These are phyloP conservation scores for Murraya koenigii DNA, from an alignment of 345 rosid genomes.

Conservation along the genomic window DNA sequence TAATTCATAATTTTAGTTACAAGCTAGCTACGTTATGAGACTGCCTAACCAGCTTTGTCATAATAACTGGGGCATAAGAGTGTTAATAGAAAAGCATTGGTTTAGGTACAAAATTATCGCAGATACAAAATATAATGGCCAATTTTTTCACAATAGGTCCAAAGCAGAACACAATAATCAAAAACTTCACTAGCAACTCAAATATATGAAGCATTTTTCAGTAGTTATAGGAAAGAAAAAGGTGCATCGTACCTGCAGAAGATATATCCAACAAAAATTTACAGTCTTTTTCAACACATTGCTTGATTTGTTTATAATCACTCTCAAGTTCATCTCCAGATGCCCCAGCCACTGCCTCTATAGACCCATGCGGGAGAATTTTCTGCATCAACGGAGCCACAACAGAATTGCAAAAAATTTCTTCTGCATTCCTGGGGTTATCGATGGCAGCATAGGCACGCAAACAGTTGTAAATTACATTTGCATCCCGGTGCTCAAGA, in stretches of 20 bases:
- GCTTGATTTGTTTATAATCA: constrained; percentile 74
- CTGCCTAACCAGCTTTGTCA: neutral
- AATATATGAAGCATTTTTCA: neutral
- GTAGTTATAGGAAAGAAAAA: neutral
- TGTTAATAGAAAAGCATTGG: neutral
- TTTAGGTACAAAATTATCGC: neutral
- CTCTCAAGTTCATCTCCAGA: constrained; percentile 73
- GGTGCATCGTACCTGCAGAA: constrained; percentile 56
- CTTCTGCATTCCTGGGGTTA: constrained; percentile 75
- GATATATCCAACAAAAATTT: constrained; percentile 83
- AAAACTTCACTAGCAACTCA: neutral
- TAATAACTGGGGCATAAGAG: neutral
- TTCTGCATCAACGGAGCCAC: constrained; percentile 77
- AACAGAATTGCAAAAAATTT: constrained; percentile 68
- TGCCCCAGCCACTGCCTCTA: constrained; percentile 42
- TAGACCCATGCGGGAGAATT: constrained; percentile 55
- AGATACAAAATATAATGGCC: neutral
- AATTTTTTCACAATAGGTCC: neutral
- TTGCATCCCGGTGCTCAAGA: constrained; percentile 74
- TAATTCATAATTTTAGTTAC: neutral
- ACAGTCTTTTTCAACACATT: constrained; percentile 61
- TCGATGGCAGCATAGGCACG: constrained; percentile 97
- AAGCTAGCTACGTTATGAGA: neutral
- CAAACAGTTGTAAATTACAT: constrained; percentile 90
- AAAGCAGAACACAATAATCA: neutral